phyloP scores from a whole-genome alignment of 2,329 filamentous ascomycete genomes.

The Ceratocystis destructans region DNA sequence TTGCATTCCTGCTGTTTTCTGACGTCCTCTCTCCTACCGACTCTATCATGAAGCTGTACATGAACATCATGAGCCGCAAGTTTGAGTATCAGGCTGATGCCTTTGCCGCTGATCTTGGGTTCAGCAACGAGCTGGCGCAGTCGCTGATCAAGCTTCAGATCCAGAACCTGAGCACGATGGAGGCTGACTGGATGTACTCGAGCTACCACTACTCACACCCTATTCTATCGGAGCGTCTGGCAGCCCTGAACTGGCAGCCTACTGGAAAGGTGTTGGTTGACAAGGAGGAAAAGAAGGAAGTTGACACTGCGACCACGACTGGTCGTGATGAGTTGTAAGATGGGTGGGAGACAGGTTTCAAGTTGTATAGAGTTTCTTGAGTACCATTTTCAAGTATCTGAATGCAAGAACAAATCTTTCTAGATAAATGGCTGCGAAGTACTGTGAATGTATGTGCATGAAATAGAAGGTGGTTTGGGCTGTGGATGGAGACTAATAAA shows the following conservation, averaged over 20 bases:
- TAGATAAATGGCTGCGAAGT: neutral
- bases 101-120: conserved; percentile 77
- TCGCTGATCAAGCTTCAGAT: conserved; percentile 96
- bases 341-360: neutral
- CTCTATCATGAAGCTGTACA: conserved; percentile 80
- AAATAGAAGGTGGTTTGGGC: neutral
- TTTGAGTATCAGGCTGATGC: conserved; percentile 95
- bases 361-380: neutral
- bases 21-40: conserved; percentile 93
- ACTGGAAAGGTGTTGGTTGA: conserved; percentile 32
- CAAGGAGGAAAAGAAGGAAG: conserved; percentile 24
- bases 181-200: conserved; percentile 96
- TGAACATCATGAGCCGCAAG: conserved; percentile 88
- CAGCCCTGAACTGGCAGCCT: conserved; percentile 77
- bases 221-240: conserved; percentile 83
- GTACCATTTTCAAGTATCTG: neutral
- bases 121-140: conserved; percentile 65
- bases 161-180: conserved; percentile 96
- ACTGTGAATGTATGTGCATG: neutral
- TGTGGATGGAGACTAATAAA: neutral
- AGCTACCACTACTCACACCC: conserved; percentile 98
- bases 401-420: neutral
- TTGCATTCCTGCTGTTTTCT: conserved; percentile 95
- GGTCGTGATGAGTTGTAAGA: conserved; percentile 59
- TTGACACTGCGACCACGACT: conserved; percentile 48